A percentile compares a stretch with the other conserved stretches of the same genome.
phyloP scores from a whole-genome alignment of 1,139 yeast genomes.

The Scheffersomyces insectosa region DNA sequence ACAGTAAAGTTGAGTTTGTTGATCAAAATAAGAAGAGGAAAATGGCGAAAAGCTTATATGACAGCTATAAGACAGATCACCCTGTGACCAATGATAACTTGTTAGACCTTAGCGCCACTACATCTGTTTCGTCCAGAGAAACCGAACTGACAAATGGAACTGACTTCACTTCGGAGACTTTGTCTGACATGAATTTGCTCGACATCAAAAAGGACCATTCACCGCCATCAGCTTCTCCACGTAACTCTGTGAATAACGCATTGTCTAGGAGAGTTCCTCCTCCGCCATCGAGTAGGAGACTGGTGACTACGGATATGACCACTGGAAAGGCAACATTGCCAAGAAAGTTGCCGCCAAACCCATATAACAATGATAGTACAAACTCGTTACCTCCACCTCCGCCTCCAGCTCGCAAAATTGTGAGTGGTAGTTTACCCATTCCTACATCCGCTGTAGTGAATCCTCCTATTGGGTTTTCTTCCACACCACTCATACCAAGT shows the following conservation, averaged over 20 bases:
- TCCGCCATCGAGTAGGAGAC: conserved; percentile 33
- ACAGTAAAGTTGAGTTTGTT: conserved; percentile 62
- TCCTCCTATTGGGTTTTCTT: conserved; percentile 37
- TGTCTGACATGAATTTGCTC: conserved; percentile 39
- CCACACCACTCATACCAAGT: conserved; percentile 43
- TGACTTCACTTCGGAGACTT: conserved; percentile 28
- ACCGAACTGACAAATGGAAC: conserved; percentile 13
- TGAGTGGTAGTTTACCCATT: conserved; percentile 9
- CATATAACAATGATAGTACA: conserved; percentile 10
- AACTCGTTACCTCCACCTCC: conserved; percentile 30
- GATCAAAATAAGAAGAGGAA: conserved; percentile 40
- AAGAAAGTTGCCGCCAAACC: conserved; percentile 25
- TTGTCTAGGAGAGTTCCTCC: conserved; percentile 39
- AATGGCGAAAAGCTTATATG: conserved; percentile 34
- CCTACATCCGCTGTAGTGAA: conserved; percentile 4
- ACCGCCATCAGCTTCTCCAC: conserved; percentile 22
- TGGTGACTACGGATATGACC: conserved; percentile 5
- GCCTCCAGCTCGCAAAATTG: conserved; percentile 16
- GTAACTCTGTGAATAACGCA: conserved; percentile 12
- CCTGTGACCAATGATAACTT: conserved; percentile 20
- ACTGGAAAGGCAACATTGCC: conserved; percentile 11
- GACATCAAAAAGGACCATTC: conserved; percentile 25
- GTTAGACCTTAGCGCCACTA: conserved; percentile 18
- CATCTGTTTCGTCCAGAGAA: conserved; percentile 13
- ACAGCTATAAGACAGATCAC: conserved; percentile 32